Evolutionary conservation across 148 eudicot genomes (phyloP), one percentile per base, ranked within the genome.

Genomic region (Chenopodium berlandieri): DNA sequence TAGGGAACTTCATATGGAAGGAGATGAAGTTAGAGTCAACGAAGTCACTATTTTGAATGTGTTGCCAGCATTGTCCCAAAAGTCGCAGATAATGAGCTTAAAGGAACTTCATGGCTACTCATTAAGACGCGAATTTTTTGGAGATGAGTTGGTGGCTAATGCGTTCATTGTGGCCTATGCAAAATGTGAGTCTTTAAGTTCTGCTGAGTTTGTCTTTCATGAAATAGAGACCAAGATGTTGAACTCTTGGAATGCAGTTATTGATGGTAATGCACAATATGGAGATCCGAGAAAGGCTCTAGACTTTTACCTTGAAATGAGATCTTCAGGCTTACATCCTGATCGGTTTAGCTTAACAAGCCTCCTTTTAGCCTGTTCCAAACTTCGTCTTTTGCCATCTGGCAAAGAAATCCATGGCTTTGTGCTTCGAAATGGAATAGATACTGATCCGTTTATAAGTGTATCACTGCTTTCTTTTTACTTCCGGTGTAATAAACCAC

Each of bases 51-150:
- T 92, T 69, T 79, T 90, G 83, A 91, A 86, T 82, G 85, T 86
- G 30, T 84, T 92, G 82, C 90, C 90, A 23, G 88, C 79, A 83
- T 91, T 88, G 81, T 74, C 79, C 37, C 79, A 75, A 34, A 78
- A 69, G 71, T 81, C 89, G 1, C 81, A 86, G 66, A 69, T 86
- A 9, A 75, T 86, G 68, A 85, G 78, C 70, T 80, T 92, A 82
- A 91, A 89, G 85, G 92, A 90, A 83, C 91, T 92, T 80, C 92
- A 92, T 79, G 89, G 88, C 31, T 88, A 88, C 85, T 86, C 91
- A 34, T 30, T 89, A 8, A 87, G 87, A 83, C 85, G 71, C 86
- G 88, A 89, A 58, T 85, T 87, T 82, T 79, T 81, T 73, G 64
- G 56, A 37, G 76, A 89, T 79, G 87, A 86, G 70, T 81, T 88